Conservation (phyloP, 1,284 basidiomycete species). For the Anthracocystis setariae region DNA sequence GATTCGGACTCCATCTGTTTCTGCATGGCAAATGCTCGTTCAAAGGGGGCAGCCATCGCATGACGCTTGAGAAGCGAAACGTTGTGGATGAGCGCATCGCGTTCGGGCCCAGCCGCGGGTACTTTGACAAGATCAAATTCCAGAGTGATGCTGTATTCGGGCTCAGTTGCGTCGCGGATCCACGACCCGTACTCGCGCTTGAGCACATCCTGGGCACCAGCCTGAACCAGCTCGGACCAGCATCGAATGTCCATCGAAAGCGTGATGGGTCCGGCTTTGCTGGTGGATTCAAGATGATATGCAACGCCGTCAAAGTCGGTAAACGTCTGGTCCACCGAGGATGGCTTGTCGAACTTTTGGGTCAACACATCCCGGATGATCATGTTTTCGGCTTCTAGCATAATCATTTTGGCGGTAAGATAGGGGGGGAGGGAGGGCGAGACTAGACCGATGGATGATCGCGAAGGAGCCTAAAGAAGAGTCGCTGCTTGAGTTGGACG, state of each 20-base stretch:
- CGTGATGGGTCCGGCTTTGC: slow-evolving; percentile 76
- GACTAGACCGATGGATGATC: too few relatives aligned
- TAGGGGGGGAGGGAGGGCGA: too few relatives aligned
- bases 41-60: slow-evolving; percentile 93
- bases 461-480: too few relatives aligned
- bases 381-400: slow-evolving; percentile 70
- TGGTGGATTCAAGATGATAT: slow-evolving; percentile 84
- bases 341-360: slow-evolving; percentile 91
- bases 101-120: slow-evolving; percentile 75
- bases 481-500: too few relatives aligned
- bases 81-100: slow-evolving; percentile 77
- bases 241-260: slow-evolving; percentile 95
- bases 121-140: slow-evolving; percentile 86
- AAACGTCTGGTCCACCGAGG: slow-evolving; percentile 90
- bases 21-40: slow-evolving; percentile 87
- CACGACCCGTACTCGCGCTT: slow-evolving; percentile 84
- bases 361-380: slow-evolving; percentile 90
- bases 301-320: slow-evolving; percentile 97
- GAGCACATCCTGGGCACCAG: slow-evolving; percentile 85
- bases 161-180: slow-evolving; percentile 74
- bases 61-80: slow-evolving; percentile 91
- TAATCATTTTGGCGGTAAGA: slow-evolving; percentile 56
- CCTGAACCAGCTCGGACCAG: slow-evolving; percentile 90
- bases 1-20: slow-evolving; percentile 79
- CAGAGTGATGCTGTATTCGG: slow-evolving; percentile 89